These are phyloP conservation scores for Dispira parvispora DNA, from an alignment of 192 early-diverging fungal genomes.

Conservation along the genomic window DNA sequence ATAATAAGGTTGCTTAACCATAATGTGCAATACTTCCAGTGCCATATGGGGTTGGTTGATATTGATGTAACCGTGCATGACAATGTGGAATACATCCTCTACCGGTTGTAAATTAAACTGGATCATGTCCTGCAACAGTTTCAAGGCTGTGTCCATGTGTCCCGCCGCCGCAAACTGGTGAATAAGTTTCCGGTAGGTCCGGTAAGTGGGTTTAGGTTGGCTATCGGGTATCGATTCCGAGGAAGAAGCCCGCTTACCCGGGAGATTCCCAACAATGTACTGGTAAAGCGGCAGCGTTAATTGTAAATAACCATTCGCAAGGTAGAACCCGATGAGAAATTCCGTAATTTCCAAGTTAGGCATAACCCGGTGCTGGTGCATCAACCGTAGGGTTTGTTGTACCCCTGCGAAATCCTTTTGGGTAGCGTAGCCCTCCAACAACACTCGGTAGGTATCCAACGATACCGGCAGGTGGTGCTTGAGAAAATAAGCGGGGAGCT, in stretches of 20 bases:
- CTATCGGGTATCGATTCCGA: not conserved
- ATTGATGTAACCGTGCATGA: slow-evolving; percentile 6
- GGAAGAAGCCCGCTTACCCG: not conserved
- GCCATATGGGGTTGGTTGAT: not conserved
- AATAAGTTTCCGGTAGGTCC: slow-evolving; percentile 1
- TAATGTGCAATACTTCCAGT: not conserved
- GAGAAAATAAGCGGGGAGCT: not conserved
- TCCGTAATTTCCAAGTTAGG: not conserved
- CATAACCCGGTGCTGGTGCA: not conserved
- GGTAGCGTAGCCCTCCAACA: slow-evolving; percentile 3
- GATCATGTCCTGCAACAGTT: slow-evolving; percentile 4
- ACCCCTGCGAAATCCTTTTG: not conserved
- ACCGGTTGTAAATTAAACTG: slow-evolving; percentile 3
- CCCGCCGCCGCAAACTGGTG: slow-evolving; percentile 6
- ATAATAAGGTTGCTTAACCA: not conserved
- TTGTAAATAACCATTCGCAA: not conserved
- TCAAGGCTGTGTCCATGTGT: not conserved
- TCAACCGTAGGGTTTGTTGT: not conserved
- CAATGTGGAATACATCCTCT: slow-evolving; percentile 2
- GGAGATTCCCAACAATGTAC: not conserved
- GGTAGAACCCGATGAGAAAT: not conserved
- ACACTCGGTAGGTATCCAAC: not conserved
- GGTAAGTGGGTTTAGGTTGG: not conserved
- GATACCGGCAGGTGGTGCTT: not conserved
- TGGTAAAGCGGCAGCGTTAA: not conserved